phyloP scores from a whole-genome alignment of 2,329 filamentous ascomycete species.

The Colletotrichum plurivorum region DNA sequence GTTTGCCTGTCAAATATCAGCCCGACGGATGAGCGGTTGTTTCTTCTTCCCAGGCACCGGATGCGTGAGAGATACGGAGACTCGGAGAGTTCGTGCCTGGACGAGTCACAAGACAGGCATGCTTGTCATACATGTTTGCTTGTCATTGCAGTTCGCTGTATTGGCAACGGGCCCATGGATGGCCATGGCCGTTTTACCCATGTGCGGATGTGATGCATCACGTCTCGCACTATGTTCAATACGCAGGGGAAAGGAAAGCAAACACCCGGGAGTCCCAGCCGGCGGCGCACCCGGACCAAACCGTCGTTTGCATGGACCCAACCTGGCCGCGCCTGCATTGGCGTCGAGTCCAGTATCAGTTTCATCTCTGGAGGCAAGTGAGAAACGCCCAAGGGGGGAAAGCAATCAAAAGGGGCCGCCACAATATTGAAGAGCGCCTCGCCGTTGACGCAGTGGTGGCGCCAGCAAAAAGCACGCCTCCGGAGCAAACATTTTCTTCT shows the following conservation, averaged over 20 bases:
- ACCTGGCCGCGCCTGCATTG: conserved; percentile 6
- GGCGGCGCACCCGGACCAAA: background rate
- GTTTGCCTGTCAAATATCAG: conserved; percentile 26
- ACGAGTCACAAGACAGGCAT: background rate
- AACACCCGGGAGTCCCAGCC: background rate
- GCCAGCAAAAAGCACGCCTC: background rate
- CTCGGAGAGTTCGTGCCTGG: conserved; percentile 1
- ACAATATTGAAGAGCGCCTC: conserved; percentile 12
- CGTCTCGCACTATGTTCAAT: no score
- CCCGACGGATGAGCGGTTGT: conserved; percentile 9
- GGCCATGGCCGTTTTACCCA: background rate
- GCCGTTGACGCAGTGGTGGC: conserved; percentile 3
- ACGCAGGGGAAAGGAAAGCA: background rate
- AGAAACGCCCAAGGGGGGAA: background rate
- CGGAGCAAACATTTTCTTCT: conserved; percentile 11
- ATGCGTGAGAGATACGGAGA: background rate
- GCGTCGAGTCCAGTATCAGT: conserved; percentile 22
- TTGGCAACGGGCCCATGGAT: background rate
- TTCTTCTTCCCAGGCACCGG: conserved; percentile 16
- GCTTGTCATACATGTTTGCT: conserved; percentile 4
- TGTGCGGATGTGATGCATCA: conserved; percentile 16
- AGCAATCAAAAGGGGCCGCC: conserved; percentile 19
- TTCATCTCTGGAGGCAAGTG: conserved; percentile 4
- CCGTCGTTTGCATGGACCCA: conserved; percentile 2
- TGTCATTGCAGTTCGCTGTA: conserved; percentile 4